A percentile compares a stretch with the other conserved stretches of the same genome.
Evolutionary conservation across 2,329 filamentous ascomycete genomes (phyloP).

Genomic region (Neonectria neomacrospora): DNA sequence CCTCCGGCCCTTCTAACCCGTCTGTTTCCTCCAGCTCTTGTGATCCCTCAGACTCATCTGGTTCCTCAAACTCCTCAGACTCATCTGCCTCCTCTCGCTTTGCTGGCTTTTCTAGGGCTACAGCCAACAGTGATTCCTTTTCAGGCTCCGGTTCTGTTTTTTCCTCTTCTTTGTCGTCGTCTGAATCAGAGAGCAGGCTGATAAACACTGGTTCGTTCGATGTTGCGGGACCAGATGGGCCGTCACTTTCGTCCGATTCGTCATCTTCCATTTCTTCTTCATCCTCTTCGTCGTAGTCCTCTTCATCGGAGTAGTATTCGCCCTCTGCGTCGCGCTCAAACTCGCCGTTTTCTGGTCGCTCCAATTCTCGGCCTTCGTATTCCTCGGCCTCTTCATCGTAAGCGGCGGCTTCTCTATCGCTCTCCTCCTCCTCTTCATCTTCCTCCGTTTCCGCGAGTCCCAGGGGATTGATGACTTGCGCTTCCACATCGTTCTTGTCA

Average conservation of each 20-base stretch:
- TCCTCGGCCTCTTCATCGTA: conserved; percentile 44
- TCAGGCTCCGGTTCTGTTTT: conserved; percentile 16
- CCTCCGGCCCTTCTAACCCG: background rate
- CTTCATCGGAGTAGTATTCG: conserved; percentile 44
- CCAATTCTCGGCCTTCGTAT: conserved; percentile 33
- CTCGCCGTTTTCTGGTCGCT: conserved; percentile 37
- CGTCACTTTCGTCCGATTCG: conserved; percentile 33
- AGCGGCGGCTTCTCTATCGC: conserved; percentile 27
- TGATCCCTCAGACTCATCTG: background rate
- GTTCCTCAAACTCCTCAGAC: background rate
- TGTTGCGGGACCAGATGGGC: conserved; percentile 25
- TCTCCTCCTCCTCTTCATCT: conserved; percentile 33
- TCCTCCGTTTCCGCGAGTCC: conserved; percentile 45
- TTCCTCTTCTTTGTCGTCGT: conserved; percentile 53
- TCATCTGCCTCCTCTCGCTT: background rate
- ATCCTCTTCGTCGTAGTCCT: conserved; percentile 40
- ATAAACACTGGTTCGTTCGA: conserved; percentile 56
- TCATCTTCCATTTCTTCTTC: conserved; percentile 16
- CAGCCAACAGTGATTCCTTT: background rate
- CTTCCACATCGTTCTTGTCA: conserved; percentile 41
- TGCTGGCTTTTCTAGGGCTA: conserved; percentile 1
- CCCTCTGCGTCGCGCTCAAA: conserved; percentile 47
- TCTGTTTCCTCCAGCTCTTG: background rate
- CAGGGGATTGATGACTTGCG: conserved; percentile 37
- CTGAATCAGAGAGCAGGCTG: conserved; percentile 59